Percentiles rank a stretch among this genome's conserved stretches.
Conservation (phyloP, 2,329 filamentous ascomycete species). For the Aspergillus tamarii region DNA sequence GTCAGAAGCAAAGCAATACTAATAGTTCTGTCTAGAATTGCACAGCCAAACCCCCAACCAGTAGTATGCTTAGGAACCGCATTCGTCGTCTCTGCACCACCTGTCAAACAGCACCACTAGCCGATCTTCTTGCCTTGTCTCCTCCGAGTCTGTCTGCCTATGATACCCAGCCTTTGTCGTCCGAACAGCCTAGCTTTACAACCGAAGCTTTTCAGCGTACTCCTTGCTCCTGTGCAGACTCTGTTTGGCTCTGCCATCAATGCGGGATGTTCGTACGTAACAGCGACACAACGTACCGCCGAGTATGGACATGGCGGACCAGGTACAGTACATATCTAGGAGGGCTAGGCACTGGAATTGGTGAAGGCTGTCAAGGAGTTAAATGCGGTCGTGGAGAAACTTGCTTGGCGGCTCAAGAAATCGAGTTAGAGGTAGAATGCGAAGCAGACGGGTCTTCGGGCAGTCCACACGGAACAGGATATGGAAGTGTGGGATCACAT, state of each 20-base stretch:
- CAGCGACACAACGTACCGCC: slow-evolving; percentile 61
- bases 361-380: slow-evolving; percentile 85
- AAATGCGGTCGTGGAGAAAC: slow-evolving; percentile 77
- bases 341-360: slow-evolving; percentile 82
- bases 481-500: slow-evolving; percentile 20
- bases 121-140: slow-evolving; percentile 30
- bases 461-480: slow-evolving; percentile 31
- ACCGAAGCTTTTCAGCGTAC: slow-evolving; percentile 55
- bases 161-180: slow-evolving; percentile 8
- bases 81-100: slow-evolving; percentile 79
- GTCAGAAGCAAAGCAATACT: slow-evolving; percentile 6
- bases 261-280: slow-evolving; percentile 72
- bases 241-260: slow-evolving; percentile 81
- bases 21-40: slow-evolving; percentile 69
- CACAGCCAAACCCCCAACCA: slow-evolving; percentile 77
- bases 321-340: slow-evolving; percentile 79
- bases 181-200: slow-evolving; percentile 45
- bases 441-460: slow-evolving; percentile 67
- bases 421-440: slow-evolving; percentile 83
- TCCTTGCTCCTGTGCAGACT: slow-evolving; percentile 60
- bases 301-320: slow-evolving; percentile 86
- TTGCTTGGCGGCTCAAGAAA: slow-evolving; percentile 76
- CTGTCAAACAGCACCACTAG: slow-evolving; percentile 73
- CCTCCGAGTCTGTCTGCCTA: slow-evolving; percentile 38
- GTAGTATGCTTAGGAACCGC: slow-evolving; percentile 68